These are phyloP conservation scores for Teunomyces atbi DNA, from an alignment of 805 yeast species.

Conservation along the genomic window DNA sequence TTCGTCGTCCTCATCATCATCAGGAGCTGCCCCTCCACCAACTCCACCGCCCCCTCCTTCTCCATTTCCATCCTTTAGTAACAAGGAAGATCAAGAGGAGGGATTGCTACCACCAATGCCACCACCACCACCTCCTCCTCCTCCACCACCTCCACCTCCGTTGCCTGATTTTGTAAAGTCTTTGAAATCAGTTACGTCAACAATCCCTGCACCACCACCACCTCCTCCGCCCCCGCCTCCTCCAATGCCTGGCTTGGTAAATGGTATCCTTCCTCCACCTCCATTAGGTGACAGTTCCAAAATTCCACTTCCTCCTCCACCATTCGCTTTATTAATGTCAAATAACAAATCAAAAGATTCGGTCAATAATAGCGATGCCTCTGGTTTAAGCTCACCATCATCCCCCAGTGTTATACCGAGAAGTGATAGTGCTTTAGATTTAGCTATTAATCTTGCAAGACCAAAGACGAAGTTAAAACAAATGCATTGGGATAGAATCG, in stretches of 20 bases:
- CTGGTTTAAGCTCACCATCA: not conserved
- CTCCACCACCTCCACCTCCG: constrained; percentile 16
- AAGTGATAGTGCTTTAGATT: not conserved
- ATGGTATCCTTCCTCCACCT: not conserved
- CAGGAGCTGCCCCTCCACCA: constrained; percentile 1
- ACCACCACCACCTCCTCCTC: constrained; percentile 19
- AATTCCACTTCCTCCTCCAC: not conserved
- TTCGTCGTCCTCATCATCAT: not conserved
- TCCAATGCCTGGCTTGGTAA: constrained; percentile 16
- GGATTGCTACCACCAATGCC: constrained; percentile 5
- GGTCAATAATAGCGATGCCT: not conserved
- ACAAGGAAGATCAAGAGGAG: not conserved
- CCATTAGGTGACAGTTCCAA: not conserved
- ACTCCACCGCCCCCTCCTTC: constrained; percentile 8
- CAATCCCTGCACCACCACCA: constrained; percentile 17
- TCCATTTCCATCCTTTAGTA: not conserved
- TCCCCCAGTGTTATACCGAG: not conserved
- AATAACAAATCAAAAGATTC: not conserved
- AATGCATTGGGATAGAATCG: constrained; percentile 95
- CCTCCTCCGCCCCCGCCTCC: constrained; percentile 23
- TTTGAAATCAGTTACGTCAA: constrained; percentile 7
- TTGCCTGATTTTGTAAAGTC: constrained; percentile 18
- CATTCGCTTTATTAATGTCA: not conserved
- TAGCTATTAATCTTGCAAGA: constrained; percentile 22
- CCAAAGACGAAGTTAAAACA: constrained; percentile 84